Evolutionary conservation across 1,284 basidiomycete species (phyloP), one percentile per base, ranked within the genome.

Genomic region (Heterobasidion annosum): DNA sequence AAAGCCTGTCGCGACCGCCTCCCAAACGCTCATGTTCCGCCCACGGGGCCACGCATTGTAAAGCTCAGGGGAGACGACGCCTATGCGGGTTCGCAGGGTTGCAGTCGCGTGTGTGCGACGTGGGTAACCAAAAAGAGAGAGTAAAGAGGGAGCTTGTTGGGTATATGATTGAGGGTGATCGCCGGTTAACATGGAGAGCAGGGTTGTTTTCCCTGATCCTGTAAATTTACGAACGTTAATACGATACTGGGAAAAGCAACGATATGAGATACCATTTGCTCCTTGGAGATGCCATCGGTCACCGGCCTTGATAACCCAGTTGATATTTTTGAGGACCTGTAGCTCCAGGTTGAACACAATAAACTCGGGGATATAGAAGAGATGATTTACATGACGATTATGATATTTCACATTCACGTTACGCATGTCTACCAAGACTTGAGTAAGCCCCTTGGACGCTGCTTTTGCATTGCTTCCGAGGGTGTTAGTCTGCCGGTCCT

Each of bases 141-240:
- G 78, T 15, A 88, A 72, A 0, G 78, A 70, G 8, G 76, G 74
- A 52, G 84, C 72, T 2, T 72, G 68, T 66, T 92, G 87, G 0
- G 85, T 86, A 71, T 88, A 98, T 0, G 94, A 96, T 59, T 92
- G 91, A 0, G 96, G 95, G 68, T 98, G 96, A 63, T 96, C 93
- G 25, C 96, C 96, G 0, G 93, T 91, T 42, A 99, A 73, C 35
- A 98, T 70, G 3, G 95, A 87, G n/a, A 98, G 77, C 1, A 98
- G 81, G 0, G 96, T 98, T 0, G 95, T 96, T 72, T 99, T 99
- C 1, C 96, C 96, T 0, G 91, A 93, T 48, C 93, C 89, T 92
- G 35, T 54, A 2, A 55, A 49, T 10, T 57, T 15, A 44, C 13
- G 44, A 40, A 46, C n/a, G 51, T 51, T 25, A 54, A 52, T 19